These are phyloP conservation scores for Aspergillus haitiensis DNA, from an alignment of 495 filamentous ascomycete species.

Conservation along the genomic window DNA sequence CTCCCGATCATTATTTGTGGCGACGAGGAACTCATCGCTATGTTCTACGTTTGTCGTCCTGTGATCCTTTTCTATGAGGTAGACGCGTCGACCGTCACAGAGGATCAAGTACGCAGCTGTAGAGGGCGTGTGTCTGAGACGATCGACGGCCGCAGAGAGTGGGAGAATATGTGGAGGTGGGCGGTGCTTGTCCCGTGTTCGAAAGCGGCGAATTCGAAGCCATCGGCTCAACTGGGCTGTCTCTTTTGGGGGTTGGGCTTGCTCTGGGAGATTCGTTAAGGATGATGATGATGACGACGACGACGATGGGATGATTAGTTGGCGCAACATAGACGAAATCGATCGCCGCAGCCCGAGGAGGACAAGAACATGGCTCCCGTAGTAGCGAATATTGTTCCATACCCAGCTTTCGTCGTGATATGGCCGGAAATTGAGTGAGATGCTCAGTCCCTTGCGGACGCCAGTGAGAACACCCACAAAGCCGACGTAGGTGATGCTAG, in stretches of 20 bases:
- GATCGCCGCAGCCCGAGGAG: constrained; percentile 58
- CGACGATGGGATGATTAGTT: constrained; percentile 38
- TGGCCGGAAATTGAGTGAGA: constrained; percentile 65
- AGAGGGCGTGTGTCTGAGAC: constrained; percentile 38
- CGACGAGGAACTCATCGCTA: constrained; percentile 52
- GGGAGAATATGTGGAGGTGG: constrained; percentile 13
- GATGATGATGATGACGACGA: not conserved
- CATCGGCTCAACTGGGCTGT: not conserved
- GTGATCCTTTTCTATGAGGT: constrained; percentile 61
- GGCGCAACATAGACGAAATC: constrained; percentile 54
- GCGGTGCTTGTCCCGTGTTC: not conserved
- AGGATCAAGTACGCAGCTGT: constrained; percentile 62
- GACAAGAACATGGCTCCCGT: constrained; percentile 53
- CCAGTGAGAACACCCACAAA: constrained; percentile 65
- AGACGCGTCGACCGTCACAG: constrained; percentile 45
- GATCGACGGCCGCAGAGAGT: constrained; percentile 29
- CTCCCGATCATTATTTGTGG: constrained; percentile 56
- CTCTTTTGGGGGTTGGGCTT: not conserved
- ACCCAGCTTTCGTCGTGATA: constrained; percentile 46
- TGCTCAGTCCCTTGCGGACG: constrained; percentile 54
- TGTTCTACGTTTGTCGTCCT: constrained; percentile 39
- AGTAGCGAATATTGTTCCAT: constrained; percentile 40
- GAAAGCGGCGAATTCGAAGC: not conserved
- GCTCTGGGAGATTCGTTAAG: no score
- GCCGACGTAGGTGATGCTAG: constrained; percentile 61